phyloP scores from a whole-genome alignment of 2,329 filamentous ascomycete genomes.

The Arthrobotrys pseudoclavata region DNA sequence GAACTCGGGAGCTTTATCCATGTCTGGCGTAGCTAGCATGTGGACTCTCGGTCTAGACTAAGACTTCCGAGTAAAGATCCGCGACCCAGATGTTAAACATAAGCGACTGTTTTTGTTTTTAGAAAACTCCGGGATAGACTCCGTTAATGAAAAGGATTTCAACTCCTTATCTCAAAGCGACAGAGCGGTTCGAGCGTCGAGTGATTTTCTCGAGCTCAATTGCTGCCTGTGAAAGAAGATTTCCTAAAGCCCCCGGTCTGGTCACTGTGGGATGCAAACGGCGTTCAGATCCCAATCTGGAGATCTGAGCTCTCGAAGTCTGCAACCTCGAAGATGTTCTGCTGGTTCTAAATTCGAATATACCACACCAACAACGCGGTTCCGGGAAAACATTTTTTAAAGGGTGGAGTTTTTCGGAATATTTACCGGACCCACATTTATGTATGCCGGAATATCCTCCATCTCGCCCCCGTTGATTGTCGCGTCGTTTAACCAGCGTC shows the following conservation, averaged over 20 bases:
- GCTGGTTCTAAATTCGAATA: slow-evolving; percentile 21
- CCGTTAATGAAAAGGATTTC: slow-evolving; percentile 11
- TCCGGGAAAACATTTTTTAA: slow-evolving; percentile 1
- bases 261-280: slow-evolving; percentile 6
- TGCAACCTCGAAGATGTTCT: slow-evolving; percentile 1
- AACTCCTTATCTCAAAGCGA: not conserved
- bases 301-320: slow-evolving; percentile 21
- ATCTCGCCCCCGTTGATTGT: not conserved
- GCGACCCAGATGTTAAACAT: slow-evolving; percentile 11
- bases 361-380: slow-evolving; percentile 32
- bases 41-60: slow-evolving; percentile 13
- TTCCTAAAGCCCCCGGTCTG: too few species aligned
- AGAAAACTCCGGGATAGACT: slow-evolving; percentile 27
- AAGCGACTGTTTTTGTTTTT: not conserved
- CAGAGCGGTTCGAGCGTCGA: not conserved
- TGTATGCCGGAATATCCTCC: not conserved
- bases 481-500: not conserved
- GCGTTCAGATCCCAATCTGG: slow-evolving; percentile 16
- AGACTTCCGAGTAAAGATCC: slow-evolving; percentile 45
- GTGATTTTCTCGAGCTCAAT: slow-evolving; percentile 3
- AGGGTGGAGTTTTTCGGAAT: slow-evolving; percentile 16
- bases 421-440: slow-evolving; percentile 9
- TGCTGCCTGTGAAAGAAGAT: not conserved
- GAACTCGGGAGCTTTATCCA: slow-evolving; percentile 28
- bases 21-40: slow-evolving; percentile 2